Evolutionary conservation across 1,139 yeast genomes (phyloP).

Genomic region (Blastobotrys niveus): DNA sequence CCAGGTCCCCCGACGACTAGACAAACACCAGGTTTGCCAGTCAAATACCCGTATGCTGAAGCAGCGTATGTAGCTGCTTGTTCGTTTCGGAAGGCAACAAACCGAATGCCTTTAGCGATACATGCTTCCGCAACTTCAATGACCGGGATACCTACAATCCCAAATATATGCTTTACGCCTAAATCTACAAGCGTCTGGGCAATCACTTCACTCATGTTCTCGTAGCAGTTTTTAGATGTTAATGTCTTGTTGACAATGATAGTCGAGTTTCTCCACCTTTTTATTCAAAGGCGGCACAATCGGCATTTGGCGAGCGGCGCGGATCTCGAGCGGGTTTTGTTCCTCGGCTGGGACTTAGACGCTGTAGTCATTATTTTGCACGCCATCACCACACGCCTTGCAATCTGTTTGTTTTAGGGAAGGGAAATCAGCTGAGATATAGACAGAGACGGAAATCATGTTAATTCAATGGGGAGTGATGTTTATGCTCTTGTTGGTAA

Average conservation of each 20-base stretch:
- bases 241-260: neutral
- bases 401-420: too few relatives aligned
- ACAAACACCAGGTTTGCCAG: slow-evolving; percentile 56
- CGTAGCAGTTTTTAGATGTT: neutral
- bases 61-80: slow-evolving; percentile 71
- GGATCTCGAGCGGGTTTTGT: too few relatives aligned
- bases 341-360: too few relatives aligned
- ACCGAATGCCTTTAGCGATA: slow-evolving; percentile 46
- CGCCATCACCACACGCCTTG: too few relatives aligned
- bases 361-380: too few relatives aligned
- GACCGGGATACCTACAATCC: slow-evolving; percentile 65
- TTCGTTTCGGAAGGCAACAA: slow-evolving; percentile 57
- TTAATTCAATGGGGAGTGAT: too few relatives aligned
- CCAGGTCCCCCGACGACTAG: slow-evolving; percentile 72
- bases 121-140: slow-evolving; percentile 55
- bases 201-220: slow-evolving; percentile 36
- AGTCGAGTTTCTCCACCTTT: too few relatives aligned
- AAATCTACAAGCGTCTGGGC: slow-evolving; percentile 43
- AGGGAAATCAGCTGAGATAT: too few relatives aligned
- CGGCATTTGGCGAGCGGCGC: neutral
- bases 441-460: too few relatives aligned
- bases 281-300: neutral
- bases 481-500: too few relatives aligned
- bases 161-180: slow-evolving; percentile 53
- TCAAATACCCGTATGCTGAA: slow-evolving; percentile 56